A percentile compares a stretch with the other conserved stretches of the same genome.
Evolutionary conservation across 208 protist genomes (phyloP).

Genomic region (Leishmania turanica): DNA sequence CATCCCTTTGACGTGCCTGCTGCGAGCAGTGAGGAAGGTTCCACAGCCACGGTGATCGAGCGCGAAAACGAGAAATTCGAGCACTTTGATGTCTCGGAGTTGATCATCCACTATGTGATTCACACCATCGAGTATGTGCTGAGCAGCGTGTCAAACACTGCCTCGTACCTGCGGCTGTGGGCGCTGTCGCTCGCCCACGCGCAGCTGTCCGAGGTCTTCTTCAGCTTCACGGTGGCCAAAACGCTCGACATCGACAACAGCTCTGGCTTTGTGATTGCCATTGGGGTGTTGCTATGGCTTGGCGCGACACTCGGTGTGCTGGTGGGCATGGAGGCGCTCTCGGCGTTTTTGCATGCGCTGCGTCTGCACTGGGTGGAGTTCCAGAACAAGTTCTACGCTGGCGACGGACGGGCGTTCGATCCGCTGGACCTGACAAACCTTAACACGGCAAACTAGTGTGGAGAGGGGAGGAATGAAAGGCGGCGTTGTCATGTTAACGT

Average conservation of each 20-base stretch:
- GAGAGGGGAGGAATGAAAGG: background rate
- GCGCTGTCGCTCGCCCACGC: slow-evolving; percentile 99
- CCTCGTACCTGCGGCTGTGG: slow-evolving; percentile 99
- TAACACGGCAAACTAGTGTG: slow-evolving; percentile 9
- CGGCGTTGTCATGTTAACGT: background rate
- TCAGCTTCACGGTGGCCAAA: slow-evolving; percentile 71
- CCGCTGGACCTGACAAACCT: slow-evolving; percentile 30
- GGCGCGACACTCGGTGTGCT: slow-evolving; percentile 96
- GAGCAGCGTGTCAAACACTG: slow-evolving; percentile 99
- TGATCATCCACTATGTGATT: slow-evolving; percentile 98
- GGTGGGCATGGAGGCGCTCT: slow-evolving; percentile 98
- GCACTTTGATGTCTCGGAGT: slow-evolving; percentile 93
- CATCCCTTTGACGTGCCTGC: slow-evolving; percentile 8
- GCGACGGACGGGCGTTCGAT: slow-evolving; percentile 86
- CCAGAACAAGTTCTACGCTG: slow-evolving; percentile 98
- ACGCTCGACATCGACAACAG: slow-evolving; percentile 52
- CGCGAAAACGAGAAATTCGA: slow-evolving; percentile 37
- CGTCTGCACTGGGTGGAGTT: slow-evolving; percentile 98
- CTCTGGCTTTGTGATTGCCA: slow-evolving; percentile 70
- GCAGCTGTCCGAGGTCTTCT: slow-evolving; percentile 95
- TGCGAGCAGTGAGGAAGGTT: background rate
- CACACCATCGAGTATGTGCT: slow-evolving; percentile 99
- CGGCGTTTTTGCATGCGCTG: slow-evolving; percentile 99
- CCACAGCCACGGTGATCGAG: slow-evolving; percentile 4
- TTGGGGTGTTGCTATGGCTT: slow-evolving; percentile 94